Base-by-base conservation (phyloP, 2,329 filamentous ascomycete genomes). In the Amauroascus verrucosus region DNA sequence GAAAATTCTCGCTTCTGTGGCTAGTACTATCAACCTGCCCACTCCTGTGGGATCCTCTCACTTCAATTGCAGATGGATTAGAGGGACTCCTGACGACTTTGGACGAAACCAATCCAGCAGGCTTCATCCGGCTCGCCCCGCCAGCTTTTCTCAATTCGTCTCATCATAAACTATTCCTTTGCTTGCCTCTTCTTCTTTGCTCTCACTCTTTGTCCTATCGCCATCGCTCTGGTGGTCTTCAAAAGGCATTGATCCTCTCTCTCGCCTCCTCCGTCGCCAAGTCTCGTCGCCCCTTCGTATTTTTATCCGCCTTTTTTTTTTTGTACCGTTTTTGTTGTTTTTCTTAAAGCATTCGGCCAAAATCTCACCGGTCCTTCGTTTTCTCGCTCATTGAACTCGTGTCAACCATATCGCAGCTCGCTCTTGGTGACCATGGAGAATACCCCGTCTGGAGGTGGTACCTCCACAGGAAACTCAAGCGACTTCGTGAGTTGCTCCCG, bases 401-500 rank as follows among this genome's bases (percentile, higher is more conserved):
- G 20, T 16, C 16, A n/a, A 8, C 16, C 48, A 11, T 30, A 11
- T 51, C 35, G 38, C 38, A 16, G 7, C 30, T 50, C 33, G 24
- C 14, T 6, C 26, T 28, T 16, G 26, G 43, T 44, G 18, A 53
- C 54, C 28, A 56, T 59, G 56, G 58, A 58, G 4, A 51, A 37
- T 49, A 50, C 50, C 8, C 54, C 48, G 22, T 33, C 44, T 22
- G 51, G 47, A 32, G 51, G 56, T 30, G 33, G 43, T 48, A 40
- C 50, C 41, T 71, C 73, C 63, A 76, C 81, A 65, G 93, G 86
- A 72, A 95, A 88, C 75, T 94, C 89, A 58, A 95, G 89, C 78
- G 89, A 95, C 75, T 95, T 95, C 79, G 89, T 95, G 76, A 77
- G 86, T 85, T 55, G 44, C 40, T 45, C 40, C 26, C 6, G 14